Evolutionary conservation across 23 red algal genomes (phyloP).

Genomic region (Gracilaria caudata): DNA sequence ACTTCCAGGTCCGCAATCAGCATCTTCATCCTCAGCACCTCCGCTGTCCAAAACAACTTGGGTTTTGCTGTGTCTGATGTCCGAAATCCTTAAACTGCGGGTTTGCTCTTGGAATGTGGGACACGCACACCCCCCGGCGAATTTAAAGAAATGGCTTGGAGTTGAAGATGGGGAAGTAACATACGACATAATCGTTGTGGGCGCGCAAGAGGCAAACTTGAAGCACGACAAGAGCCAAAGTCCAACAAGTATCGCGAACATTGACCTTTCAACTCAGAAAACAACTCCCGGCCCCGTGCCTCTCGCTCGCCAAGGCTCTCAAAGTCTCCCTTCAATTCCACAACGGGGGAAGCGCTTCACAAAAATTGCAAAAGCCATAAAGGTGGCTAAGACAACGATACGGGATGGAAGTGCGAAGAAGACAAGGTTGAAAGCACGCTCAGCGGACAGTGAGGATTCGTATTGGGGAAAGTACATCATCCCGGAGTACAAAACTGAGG

Average conservation of each 20-base stretch:
- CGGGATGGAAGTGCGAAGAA: constrained; percentile 20
- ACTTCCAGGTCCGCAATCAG: no score
- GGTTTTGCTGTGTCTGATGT: background rate
- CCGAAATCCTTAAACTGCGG: constrained; percentile 28
- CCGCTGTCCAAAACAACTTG: background rate
- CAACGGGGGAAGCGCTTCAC: background rate
- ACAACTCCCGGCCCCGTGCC: background rate
- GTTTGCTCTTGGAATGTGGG: constrained; percentile 83
- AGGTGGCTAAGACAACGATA: constrained; percentile 5
- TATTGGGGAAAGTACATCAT: background rate
- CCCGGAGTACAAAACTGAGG: background rate
- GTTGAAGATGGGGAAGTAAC: constrained; percentile 24
- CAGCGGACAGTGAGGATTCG: background rate
- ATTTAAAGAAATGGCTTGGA: constrained; percentile 69
- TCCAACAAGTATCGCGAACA: background rate
- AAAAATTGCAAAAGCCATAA: constrained; percentile 13
- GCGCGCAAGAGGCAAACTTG: constrained; percentile 69
- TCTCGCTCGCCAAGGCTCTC: background rate
- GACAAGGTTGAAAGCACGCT: constrained; percentile 9
- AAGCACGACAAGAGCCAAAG: constrained; percentile 15
- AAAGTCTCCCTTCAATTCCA: constrained; percentile 25
- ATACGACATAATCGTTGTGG: constrained; percentile 71
- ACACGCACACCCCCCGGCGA: constrained; percentile 51
- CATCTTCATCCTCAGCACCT: background rate
- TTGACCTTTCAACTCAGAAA: background rate